phyloP scores from a whole-genome alignment of 805 yeast genomes.

The Candida ipomoeae region DNA sequence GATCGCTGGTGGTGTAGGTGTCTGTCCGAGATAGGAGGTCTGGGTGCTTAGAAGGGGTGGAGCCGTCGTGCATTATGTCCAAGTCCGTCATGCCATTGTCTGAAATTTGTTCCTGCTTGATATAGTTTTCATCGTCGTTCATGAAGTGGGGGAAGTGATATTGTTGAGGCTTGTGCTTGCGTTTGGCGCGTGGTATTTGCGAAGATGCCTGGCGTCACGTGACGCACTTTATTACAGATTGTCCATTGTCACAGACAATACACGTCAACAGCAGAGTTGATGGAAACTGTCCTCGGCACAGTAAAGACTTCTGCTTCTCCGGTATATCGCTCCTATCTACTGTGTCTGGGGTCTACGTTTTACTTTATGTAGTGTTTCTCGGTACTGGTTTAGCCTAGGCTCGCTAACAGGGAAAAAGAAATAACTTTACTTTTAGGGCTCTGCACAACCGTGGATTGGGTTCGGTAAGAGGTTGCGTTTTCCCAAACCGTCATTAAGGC shows the following conservation, averaged over 20 bases:
- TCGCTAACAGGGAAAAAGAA: background rate
- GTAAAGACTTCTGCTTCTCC: no score
- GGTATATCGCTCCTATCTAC: background rate
- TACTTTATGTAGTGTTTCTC: background rate
- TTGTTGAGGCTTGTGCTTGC: background rate
- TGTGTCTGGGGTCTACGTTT: background rate
- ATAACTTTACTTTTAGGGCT: background rate
- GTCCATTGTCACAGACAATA: background rate
- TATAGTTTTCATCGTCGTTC: conserved; percentile 3
- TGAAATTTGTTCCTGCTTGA: conserved; percentile 1
- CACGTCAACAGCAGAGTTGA: background rate
- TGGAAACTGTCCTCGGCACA: background rate
- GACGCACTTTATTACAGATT: background rate
- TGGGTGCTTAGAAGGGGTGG: background rate
- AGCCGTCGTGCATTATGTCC: background rate
- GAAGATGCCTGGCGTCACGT: background rate
- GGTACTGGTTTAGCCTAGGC: background rate
- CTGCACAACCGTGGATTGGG: background rate
- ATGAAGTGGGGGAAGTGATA: conserved; percentile 1
- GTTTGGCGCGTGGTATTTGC: conserved; percentile 3
- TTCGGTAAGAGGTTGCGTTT: background rate
- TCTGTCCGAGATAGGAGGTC: background rate
- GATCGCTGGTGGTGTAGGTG: background rate
- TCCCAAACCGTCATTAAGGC: background rate
- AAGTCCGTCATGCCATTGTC: background rate